These are phyloP conservation scores for Fomitopsis betulina DNA, from an alignment of 1,284 basidiomycete genomes.

Conservation along the genomic window DNA sequence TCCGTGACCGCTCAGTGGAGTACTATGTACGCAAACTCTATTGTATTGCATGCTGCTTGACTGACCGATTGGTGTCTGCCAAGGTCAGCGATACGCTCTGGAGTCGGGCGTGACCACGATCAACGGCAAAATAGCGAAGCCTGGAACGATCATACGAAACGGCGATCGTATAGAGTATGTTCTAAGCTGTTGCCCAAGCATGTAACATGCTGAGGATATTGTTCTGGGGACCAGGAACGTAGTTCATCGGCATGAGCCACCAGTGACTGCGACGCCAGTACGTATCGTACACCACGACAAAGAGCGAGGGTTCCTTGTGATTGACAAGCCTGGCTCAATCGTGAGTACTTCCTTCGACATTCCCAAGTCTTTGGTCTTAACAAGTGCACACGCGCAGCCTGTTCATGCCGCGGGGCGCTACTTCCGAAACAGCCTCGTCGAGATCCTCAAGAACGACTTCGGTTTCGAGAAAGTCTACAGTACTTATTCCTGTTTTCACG, in stretches of 20 bases:
- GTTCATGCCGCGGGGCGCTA: constrained; percentile 90
- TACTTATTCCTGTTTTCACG: constrained; percentile 36
- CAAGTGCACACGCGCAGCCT: constrained; percentile 44
- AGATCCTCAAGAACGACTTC: constrained; percentile 85
- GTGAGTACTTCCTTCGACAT: constrained; percentile 38
- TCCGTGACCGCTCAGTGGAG: constrained; percentile 85
- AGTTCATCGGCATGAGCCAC: constrained; percentile 95
- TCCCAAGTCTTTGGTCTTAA: too few relatives aligned
- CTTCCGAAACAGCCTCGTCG: constrained; percentile 82
- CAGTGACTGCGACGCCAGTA: constrained; percentile 85
- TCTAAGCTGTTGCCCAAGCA: neutral
- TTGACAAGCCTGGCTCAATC: constrained; percentile 93
- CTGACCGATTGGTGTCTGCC: constrained; percentile 8
- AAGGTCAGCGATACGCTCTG: constrained; percentile 75
- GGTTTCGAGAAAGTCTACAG: constrained; percentile 82
- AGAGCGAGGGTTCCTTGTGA: constrained; percentile 82
- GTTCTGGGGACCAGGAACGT: constrained; percentile 60
- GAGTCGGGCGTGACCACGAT: constrained; percentile 94
- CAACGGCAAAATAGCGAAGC: constrained; percentile 80
- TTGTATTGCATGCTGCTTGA: neutral
- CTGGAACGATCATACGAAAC: constrained; percentile 78
- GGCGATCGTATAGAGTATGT: constrained; percentile 89
- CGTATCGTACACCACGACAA: constrained; percentile 77
- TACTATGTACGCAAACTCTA: constrained; percentile 76
- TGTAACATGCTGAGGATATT: neutral